Evolutionary conservation across 192 early-diverging fungal genomes (phyloP), one percentile per base, ranked within the genome.

Genomic region (Lobosporangium transversale): DNA sequence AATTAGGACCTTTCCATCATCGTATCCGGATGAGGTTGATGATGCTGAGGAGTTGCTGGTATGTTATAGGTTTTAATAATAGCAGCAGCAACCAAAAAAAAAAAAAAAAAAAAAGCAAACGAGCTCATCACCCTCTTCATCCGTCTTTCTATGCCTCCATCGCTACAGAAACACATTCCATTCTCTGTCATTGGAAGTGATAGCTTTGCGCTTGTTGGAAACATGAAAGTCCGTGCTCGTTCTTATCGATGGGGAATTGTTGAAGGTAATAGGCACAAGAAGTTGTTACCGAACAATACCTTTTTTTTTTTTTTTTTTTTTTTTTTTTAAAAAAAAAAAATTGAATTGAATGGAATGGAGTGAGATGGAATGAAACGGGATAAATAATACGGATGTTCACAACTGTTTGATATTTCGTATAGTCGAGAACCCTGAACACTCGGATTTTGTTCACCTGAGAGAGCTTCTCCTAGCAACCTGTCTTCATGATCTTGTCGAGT

Each of bases 111-210:
- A 8, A 23, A 8, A 24, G 40, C 9, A 42, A 12, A 12, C 17
- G 17, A 42, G 40, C 24, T 52, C 32, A 35, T n/a, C n/a, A n/a
- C n/a, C n/a, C n/a, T n/a, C n/a, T n/a, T n/a, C n/a, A n/a, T n/a
- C n/a, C n/a, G n/a, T n/a, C n/a, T n/a, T n/a, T n/a, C n/a, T n/a
- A n/a, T n/a, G n/a, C n/a, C n/a, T n/a, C n/a, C n/a, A n/a, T n/a
- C n/a, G n/a, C n/a, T 40, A 14, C 63, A 90, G 83, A 65, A 85
- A 78, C 79, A 85, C 62, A 70, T 91, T 68, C 94, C 94, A 27
- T 95, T 95, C 69, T 81, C 90, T 8, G 87, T 95, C 9, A 89
- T 95, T 81, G 92, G 90, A 17, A 92, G 91, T 68, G 89, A 92
- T 48, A 80, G 84, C 43, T 75, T 86, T 51, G 81, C 90, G 49